Percentiles rank a stretch among this genome's conserved stretches.
phyloP scores from a whole-genome alignment of 2,329 filamentous ascomycete species.

The Botrytis galanthina region DNA sequence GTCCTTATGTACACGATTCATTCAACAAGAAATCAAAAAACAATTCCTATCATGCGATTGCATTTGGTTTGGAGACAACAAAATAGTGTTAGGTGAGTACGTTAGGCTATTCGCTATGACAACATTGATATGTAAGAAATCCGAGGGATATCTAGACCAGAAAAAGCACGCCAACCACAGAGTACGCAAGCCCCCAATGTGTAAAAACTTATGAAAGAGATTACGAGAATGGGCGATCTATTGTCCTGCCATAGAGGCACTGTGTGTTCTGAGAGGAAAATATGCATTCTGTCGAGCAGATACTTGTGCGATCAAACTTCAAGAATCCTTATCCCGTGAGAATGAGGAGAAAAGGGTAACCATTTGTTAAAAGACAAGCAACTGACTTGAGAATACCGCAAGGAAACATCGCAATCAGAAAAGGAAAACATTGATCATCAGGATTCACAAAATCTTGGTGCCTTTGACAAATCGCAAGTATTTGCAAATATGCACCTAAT shows the following conservation, averaged over 20 bases:
- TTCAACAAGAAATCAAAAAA: background rate
- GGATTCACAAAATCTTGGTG: slow-evolving; percentile 39
- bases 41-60: background rate
- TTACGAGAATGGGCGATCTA: slow-evolving; percentile 29
- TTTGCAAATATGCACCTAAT: slow-evolving; percentile 35
- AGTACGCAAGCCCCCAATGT: slow-evolving; percentile 29
- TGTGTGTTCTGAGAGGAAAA: slow-evolving; percentile 29
- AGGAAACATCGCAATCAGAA: slow-evolving; percentile 36
- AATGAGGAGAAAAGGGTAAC: slow-evolving; percentile 26
- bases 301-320: slow-evolving; percentile 35
- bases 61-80: slow-evolving; percentile 11
- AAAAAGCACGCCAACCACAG: slow-evolving; percentile 33
- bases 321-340: slow-evolving; percentile 31
- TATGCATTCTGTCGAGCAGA: slow-evolving; percentile 36
- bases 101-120: slow-evolving; percentile 18
- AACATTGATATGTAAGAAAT: slow-evolving; percentile 16
- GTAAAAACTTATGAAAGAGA: slow-evolving; percentile 29
- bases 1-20: background rate
- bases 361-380: slow-evolving; percentile 24
- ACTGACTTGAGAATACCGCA: slow-evolving; percentile 20
- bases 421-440: slow-evolving; percentile 41
- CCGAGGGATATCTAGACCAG: slow-evolving; percentile 35
- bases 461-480: slow-evolving; percentile 39
- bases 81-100: slow-evolving; percentile 16
- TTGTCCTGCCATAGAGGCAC: slow-evolving; percentile 36